Base-by-base conservation (phyloP, 164 flowering plant species). In the Kalanchoe fedtschenkoi region DNA sequence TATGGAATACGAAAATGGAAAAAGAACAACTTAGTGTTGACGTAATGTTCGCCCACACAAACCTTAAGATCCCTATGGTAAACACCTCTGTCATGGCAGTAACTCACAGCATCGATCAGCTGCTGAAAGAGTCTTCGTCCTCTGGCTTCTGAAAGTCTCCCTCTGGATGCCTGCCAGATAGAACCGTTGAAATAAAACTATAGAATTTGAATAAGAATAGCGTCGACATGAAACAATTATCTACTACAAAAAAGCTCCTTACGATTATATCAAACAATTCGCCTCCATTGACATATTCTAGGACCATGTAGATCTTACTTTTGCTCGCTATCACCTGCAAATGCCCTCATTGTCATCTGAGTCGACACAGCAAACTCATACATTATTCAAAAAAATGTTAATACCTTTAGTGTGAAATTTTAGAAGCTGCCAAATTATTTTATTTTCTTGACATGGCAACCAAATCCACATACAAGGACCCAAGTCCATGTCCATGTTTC, bases 61-160 rank as follows among this genome's bases (percentile, higher is more conserved):
- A 89, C 97, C 93, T 90, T 93, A 33, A 93, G 85, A 74, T 93
- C 99, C 63, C 99, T 73, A 65, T 93, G 99, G 66, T 68, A 88
- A 38, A 87, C 96, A 8, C 99, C 97, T 73, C 80, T 88, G 66
- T 74, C 71, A 59, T 93, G 99, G 65, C 97, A 90, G 72, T 88
- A 93, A 75, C 83, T 82, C 65, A 93, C 86, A 58, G 87, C 93
- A 58, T 93, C 96, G 41, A 93, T 81, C 34, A 93, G 68, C 71
- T 88, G 95, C 67, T 93, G 99, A 71, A 93, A 93, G 43, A 88
- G 75, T 77, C 77, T 90, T 64, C 95, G 72, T 8, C 83, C 97
- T 63, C 74, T 68, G 15, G 69, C 71, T 68, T 93, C 99, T 2
- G 77, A 16, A 21, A 88, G 74, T 70, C 77, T 84, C 35, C 96